Conservation (phyloP, 1,284 basidiomycete genomes). For the Cerrena zonata region DNA sequence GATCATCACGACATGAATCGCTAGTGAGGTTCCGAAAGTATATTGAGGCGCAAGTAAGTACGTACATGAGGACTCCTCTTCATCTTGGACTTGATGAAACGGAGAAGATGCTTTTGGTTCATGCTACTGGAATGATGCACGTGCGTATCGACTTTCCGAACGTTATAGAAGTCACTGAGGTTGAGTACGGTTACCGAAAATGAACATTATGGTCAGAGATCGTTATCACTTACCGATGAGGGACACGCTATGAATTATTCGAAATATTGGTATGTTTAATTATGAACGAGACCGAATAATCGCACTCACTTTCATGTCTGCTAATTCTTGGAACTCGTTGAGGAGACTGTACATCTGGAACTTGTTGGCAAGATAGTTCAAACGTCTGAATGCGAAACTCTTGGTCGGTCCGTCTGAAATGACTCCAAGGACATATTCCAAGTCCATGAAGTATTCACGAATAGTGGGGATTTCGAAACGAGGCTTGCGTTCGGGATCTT, state of each 20-base stretch:
- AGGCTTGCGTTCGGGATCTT: constrained; percentile 43
- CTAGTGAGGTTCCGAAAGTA: not conserved
- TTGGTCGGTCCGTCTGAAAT: constrained; percentile 94
- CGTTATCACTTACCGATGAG: constrained; percentile 51
- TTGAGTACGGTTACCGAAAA: not conserved
- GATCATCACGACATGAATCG: not conserved
- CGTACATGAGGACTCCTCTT: constrained; percentile 69
- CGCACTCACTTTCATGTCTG: constrained; percentile 86
- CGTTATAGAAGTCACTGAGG: constrained; percentile 92
- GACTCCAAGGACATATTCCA: constrained; percentile 84
- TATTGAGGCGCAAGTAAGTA: not conserved
- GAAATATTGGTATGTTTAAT: constrained; percentile 1
- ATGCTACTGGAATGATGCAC: constrained; percentile 98
- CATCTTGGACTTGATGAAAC: constrained; percentile 98
- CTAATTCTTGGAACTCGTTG: constrained; percentile 91
- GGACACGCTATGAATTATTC: constrained; percentile 46
- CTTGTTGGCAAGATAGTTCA: constrained; percentile 93
- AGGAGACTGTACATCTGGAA: constrained; percentile 91
- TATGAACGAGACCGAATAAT: constrained; percentile 18
- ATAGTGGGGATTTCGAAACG: constrained; percentile 80
- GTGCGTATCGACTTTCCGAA: constrained; percentile 97
- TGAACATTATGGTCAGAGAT: too few species aligned
- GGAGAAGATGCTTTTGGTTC: constrained; percentile 99
- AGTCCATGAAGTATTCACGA: constrained; percentile 91
- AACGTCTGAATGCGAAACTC: constrained; percentile 87